A percentile compares a stretch with the other conserved stretches of the same genome.
phyloP scores from a whole-genome alignment of 441 rosid species.

The Iberis amara region DNA sequence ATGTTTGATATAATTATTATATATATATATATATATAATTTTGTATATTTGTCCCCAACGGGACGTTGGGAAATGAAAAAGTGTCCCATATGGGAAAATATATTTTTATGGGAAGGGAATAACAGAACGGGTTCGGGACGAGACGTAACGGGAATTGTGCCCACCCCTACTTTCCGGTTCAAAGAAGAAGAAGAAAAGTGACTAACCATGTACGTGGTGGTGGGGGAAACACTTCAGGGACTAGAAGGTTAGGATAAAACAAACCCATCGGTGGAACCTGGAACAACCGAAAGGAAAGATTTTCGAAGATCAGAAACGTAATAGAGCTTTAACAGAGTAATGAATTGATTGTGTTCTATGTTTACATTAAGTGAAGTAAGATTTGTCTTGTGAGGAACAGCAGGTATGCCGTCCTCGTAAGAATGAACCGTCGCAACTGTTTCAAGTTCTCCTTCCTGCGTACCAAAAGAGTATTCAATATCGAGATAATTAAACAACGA shows the following conservation, averaged over 20 bases:
- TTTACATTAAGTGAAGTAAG: slow-evolving; percentile 79
- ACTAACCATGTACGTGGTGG: slow-evolving; percentile 89
- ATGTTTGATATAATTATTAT: too few relatives aligned
- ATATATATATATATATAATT: too few relatives aligned
- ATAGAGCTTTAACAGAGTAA: neutral
- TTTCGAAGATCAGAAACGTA: slow-evolving; percentile 5
- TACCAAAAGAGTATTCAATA: slow-evolving; percentile 13
- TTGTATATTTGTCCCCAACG: too few relatives aligned
- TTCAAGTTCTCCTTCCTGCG: slow-evolving; percentile 77
- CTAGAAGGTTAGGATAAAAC: slow-evolving; percentile 80
- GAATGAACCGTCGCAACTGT: slow-evolving; percentile 66
- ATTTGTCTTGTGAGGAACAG: slow-evolving; percentile 79
- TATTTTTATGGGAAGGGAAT: too few relatives aligned
- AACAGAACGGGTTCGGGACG: too few relatives aligned
- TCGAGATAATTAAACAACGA: slow-evolving; percentile 1
- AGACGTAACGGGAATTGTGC: too few relatives aligned
- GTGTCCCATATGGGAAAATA: too few relatives aligned
- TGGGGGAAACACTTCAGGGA: slow-evolving; percentile 82
- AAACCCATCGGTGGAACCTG: slow-evolving; percentile 98
- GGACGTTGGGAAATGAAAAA: too few relatives aligned
- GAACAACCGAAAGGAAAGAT: slow-evolving; percentile 9
- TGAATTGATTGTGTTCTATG: slow-evolving; percentile 12
- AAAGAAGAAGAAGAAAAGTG: slow-evolving; percentile 8
- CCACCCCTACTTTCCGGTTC: too few relatives aligned
- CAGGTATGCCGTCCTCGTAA: slow-evolving; percentile 65